Conservation (phyloP, 495 filamentous ascomycete genomes). For the Cryomyces minteri region DNA sequence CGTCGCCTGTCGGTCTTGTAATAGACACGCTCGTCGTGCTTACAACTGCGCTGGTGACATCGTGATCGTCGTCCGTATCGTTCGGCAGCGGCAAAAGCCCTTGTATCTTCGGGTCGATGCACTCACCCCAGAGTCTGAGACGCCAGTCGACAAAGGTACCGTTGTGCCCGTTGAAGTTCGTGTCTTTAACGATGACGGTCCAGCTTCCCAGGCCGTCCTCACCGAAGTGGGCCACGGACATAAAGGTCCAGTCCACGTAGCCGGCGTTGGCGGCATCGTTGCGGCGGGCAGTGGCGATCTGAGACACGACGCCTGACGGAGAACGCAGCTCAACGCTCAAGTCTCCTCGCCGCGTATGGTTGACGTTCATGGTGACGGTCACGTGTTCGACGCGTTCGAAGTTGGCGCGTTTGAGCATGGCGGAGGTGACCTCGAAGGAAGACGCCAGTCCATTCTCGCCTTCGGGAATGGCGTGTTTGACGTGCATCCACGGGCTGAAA, state of each 20-base stretch:
- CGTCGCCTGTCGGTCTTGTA: slow-evolving; percentile 25
- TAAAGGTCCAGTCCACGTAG: slow-evolving; percentile 97
- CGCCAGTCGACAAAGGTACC: slow-evolving; percentile 86
- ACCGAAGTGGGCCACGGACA: slow-evolving; percentile 95
- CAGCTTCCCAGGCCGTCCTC: slow-evolving; percentile 75
- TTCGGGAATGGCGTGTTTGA: slow-evolving; percentile 72
- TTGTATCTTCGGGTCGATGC: slow-evolving; percentile 52
- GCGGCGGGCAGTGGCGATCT: slow-evolving; percentile 56
- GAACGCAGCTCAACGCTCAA: slow-evolving; percentile 83
- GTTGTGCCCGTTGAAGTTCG: slow-evolving; percentile 49
- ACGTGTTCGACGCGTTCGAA: slow-evolving; percentile 78
- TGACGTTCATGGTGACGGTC: slow-evolving; percentile 91
- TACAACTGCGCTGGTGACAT: slow-evolving; percentile 25
- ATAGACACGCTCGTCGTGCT: slow-evolving; percentile 32
- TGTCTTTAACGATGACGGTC: slow-evolving; percentile 83
- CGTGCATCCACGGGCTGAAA: slow-evolving; percentile 79
- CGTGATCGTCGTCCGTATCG: slow-evolving; percentile 67
- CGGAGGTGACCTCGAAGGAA: slow-evolving; percentile 54
- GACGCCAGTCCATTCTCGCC: slow-evolving; percentile 65
- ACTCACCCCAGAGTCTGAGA: slow-evolving; percentile 84
- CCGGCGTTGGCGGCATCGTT: slow-evolving; percentile 44
- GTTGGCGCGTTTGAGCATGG: slow-evolving; percentile 66
- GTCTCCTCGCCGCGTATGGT: slow-evolving; percentile 73
- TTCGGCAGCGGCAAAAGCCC: slow-evolving; percentile 62
- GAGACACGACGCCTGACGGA: slow-evolving; percentile 62